Conservation (phyloP, 2,329 filamentous ascomycete genomes). For the Diaporthe eres region DNA sequence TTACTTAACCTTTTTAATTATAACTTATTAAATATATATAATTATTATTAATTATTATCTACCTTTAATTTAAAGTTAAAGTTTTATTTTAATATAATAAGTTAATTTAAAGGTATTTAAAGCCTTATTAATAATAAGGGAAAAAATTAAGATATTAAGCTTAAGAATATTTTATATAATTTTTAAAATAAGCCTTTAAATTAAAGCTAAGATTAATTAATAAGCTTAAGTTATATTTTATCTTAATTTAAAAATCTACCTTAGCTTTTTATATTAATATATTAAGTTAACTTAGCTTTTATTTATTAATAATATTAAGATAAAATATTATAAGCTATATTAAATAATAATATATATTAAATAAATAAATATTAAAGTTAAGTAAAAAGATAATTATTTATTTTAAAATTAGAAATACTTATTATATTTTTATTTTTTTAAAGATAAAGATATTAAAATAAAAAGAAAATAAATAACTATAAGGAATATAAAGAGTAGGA, state of each 20-base stretch:
- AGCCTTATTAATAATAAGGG: not conserved
- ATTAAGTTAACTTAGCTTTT: not conserved
- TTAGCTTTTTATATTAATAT: not conserved
- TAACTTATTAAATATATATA: not conserved
- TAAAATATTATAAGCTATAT: not conserved
- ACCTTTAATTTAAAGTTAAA: not conserved
- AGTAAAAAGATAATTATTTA: accelerated
- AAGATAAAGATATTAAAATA: not conserved
- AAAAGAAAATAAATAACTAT: not conserved
- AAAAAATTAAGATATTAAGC: not conserved
- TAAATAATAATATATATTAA: not conserved
- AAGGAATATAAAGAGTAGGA: not conserved
- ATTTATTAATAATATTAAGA: not conserved
- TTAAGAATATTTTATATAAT: not conserved
- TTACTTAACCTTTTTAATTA: not conserved
- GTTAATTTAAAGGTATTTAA: not conserved
- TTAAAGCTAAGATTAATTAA: not conserved
- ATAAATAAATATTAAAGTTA: not conserved
- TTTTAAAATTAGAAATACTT: not conserved
- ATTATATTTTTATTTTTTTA: not conserved
- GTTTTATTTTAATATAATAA: not conserved
- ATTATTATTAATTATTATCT: not conserved
- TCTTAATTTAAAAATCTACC: not conserved
- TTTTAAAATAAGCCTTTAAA: not conserved
- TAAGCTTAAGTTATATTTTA: not conserved